Evolutionary conservation across 2,329 filamentous ascomycete species (phyloP).

Genomic region (Aureobasidium vineae): DNA sequence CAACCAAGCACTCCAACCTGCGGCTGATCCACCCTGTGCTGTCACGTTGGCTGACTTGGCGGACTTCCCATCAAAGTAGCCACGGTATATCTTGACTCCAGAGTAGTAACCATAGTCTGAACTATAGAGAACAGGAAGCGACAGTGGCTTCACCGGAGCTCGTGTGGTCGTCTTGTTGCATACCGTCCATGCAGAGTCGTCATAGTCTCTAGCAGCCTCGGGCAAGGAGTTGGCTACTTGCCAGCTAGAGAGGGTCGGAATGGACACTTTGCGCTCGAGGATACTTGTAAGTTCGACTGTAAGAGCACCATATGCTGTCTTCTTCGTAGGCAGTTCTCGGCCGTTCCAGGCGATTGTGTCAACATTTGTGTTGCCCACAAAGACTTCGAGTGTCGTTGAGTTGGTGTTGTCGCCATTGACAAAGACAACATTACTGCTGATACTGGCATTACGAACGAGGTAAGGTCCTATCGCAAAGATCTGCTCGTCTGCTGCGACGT

Average conservation of each 20-base stretch:
- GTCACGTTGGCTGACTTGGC: constrained; percentile 45
- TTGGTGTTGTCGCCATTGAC: constrained; percentile 43
- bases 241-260: constrained; percentile 49
- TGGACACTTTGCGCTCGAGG: constrained; percentile 33
- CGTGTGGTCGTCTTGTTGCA: constrained; percentile 41
- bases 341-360: constrained; percentile 43
- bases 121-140: constrained; percentile 44
- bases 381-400: constrained; percentile 42
- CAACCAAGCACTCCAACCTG: constrained; percentile 59
- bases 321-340: constrained; percentile 35
- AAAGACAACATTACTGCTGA: constrained; percentile 39
- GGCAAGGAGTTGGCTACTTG: constrained; percentile 51
- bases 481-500: constrained; percentile 48
- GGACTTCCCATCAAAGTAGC: constrained; percentile 42
- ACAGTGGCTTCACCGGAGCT: constrained; percentile 41
- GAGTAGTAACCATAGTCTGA: constrained; percentile 46
- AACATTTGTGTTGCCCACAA: constrained; percentile 39
- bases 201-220: constrained; percentile 48
- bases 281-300: constrained; percentile 36
- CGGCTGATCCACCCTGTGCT: constrained; percentile 52
- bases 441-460: constrained; percentile 39
- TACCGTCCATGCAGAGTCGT: constrained; percentile 47
- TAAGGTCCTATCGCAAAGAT: constrained; percentile 46
- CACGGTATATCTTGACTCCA: constrained; percentile 45
- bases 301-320: constrained; percentile 41